phyloP scores from a whole-genome alignment of 495 filamentous ascomycete genomes.

The Beverwykella pulmonaria region DNA sequence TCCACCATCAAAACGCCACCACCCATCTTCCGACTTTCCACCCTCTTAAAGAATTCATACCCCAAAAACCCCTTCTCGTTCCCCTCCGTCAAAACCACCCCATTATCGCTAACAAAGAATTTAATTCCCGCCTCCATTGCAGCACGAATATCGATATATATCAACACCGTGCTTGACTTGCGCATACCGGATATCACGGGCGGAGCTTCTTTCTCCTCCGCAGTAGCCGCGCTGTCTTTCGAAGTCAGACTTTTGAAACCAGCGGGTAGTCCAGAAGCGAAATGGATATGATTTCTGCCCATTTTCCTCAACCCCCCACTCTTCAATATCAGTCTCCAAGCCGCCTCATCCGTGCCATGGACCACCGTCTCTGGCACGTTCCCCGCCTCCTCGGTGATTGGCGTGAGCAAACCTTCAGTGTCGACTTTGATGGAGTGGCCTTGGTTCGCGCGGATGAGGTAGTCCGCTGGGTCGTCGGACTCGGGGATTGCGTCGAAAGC shows the following conservation, averaged over 20 bases:
- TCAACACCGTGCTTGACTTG: conserved; percentile 70
- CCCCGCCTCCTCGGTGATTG: conserved; percentile 55
- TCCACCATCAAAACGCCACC: conserved; percentile 41
- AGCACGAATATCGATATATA: conserved; percentile 74
- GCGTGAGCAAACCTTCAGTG: conserved; percentile 66
- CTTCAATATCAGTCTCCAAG: conserved; percentile 71
- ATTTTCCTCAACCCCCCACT: conserved; percentile 78
- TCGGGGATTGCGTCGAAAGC: conserved; percentile 21
- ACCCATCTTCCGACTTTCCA: conserved; percentile 43
- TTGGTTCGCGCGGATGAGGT: conserved; percentile 91
- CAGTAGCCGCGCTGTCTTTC: neutral
- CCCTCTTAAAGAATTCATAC: conserved; percentile 44
- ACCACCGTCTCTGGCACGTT: conserved; percentile 69
- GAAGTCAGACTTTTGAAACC: conserved; percentile 40
- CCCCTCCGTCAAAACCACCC: conserved; percentile 52
- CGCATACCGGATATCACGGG: conserved; percentile 86
- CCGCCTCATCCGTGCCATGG: conserved; percentile 82
- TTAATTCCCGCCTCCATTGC: conserved; percentile 66
- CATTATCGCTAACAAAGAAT: conserved; percentile 89
- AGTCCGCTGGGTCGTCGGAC: conserved; percentile 61
- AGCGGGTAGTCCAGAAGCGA: conserved; percentile 67
- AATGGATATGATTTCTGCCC: conserved; percentile 85
- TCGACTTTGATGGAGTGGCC: conserved; percentile 79
- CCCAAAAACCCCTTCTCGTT: conserved; percentile 43
- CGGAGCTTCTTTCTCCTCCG: conserved; percentile 30